A percentile compares a stretch with the other conserved stretches of the same genome.
These are phyloP conservation scores for Botryosphaeria dothidea DNA, from an alignment of 2,329 filamentous ascomycete species.

Conservation along the genomic window DNA sequence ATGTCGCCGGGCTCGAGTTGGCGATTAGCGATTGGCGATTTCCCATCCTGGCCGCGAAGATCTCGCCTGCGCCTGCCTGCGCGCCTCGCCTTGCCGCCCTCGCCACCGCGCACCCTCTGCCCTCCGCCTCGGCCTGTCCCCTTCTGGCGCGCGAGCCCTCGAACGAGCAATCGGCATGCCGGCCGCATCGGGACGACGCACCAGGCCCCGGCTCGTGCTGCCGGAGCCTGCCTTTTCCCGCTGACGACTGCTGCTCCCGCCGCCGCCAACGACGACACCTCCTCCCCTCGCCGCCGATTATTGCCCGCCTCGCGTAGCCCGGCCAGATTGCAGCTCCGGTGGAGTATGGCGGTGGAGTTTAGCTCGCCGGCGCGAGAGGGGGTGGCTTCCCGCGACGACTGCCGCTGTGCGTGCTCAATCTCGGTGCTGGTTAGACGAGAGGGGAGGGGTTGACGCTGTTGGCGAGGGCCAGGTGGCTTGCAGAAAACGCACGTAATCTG, in stretches of 20 bases:
- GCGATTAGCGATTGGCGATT: slow-evolving; percentile 11
- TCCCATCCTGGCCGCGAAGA: background rate
- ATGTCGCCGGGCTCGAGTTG: background rate
- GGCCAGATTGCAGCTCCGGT: background rate
- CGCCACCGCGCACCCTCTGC: slow-evolving; percentile 2
- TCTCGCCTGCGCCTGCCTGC: slow-evolving; percentile 9
- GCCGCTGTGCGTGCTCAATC: background rate
- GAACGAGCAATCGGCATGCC: slow-evolving; percentile 12
- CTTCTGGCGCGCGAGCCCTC: background rate
- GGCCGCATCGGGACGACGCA: slow-evolving; percentile 11
- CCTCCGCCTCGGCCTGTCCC: background rate
- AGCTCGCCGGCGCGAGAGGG: background rate
- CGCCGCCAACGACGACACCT: background rate
- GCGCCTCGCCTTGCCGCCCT: background rate
- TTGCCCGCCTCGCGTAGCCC: slow-evolving; percentile 1
- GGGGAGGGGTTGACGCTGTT: background rate
- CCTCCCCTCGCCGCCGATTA: background rate
- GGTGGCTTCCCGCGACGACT: background rate
- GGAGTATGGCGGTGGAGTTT: background rate
- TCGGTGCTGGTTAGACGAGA: background rate
- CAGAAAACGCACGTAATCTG: slow-evolving; percentile 17
- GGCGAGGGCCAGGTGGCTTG: slow-evolving; percentile 1
- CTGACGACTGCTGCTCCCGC: background rate
- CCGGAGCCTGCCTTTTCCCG: slow-evolving; percentile 9
- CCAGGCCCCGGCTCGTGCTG: background rate